These are phyloP conservation scores for Vaccinium myrtillus DNA, from an alignment of 148 eudicot genomes.

Conservation along the genomic window DNA sequence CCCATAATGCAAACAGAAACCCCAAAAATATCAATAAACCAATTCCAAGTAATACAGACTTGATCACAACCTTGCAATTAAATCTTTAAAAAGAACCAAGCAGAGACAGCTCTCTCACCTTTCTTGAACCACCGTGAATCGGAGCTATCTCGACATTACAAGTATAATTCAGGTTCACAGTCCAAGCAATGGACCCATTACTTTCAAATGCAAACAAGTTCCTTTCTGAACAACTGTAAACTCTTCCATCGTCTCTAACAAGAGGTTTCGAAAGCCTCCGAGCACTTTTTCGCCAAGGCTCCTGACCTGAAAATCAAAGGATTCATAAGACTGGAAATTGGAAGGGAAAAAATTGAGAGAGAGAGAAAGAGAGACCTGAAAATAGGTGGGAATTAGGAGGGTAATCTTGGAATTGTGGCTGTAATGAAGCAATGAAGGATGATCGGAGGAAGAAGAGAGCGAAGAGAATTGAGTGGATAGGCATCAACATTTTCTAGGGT, in stretches of 20 bases:
- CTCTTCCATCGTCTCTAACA: constrained; percentile 56
- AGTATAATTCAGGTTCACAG: constrained; percentile 53
- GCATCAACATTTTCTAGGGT: constrained; percentile 16
- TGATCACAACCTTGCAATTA: background rate
- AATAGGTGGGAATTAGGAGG: constrained; percentile 17
- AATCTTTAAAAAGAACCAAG: background rate
- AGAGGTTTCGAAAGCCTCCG: constrained; percentile 69
- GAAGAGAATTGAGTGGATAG: constrained; percentile 5
- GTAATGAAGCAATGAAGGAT: background rate
- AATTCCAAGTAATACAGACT: background rate
- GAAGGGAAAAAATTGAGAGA: too few species aligned
- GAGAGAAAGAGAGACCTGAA: constrained; percentile 18
- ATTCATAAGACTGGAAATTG: background rate
- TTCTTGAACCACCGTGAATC: constrained; percentile 61
- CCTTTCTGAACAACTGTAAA: constrained; percentile 65
- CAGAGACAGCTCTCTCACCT: constrained; percentile 32
- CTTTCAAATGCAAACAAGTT: constrained; percentile 60
- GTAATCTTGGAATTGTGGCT: constrained; percentile 8
- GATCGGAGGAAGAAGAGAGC: constrained; percentile 13
- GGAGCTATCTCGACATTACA: constrained; percentile 66
- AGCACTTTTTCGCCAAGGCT: constrained; percentile 32
- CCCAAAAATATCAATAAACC: background rate
- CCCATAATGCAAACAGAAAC: background rate
- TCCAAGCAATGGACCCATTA: constrained; percentile 75
- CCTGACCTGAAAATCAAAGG: constrained; percentile 33